Evolutionary conservation across 805 yeast species (phyloP).

Genomic region (Hanseniaspora hatyaiensis): DNA sequence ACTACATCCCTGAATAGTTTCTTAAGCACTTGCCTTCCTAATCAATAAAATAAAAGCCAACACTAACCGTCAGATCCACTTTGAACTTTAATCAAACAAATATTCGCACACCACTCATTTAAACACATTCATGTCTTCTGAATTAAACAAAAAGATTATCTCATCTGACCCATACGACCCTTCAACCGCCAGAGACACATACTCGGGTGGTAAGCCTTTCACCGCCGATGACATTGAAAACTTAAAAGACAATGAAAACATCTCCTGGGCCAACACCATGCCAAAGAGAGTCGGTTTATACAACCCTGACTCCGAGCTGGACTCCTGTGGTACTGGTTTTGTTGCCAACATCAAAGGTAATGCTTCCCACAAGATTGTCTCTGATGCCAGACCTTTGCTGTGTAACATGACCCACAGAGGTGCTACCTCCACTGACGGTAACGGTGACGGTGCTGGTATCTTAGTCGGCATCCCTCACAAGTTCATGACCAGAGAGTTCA

Average conservation of each 20-base stretch:
- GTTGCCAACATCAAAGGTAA: constrained; percentile 86
- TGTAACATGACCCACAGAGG: constrained; percentile 99
- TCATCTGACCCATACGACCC: constrained; percentile 26
- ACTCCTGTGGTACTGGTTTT: constrained; percentile 98
- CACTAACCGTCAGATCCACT: background rate
- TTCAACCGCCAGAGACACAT: constrained; percentile 22
- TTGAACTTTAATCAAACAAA: background rate
- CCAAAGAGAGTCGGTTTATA: constrained; percentile 83
- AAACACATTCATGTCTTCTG: too few species aligned
- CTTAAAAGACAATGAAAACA: constrained; percentile 33
- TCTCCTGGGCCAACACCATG: constrained; percentile 82
- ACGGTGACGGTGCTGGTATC: constrained; percentile 99
- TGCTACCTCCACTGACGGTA: constrained; percentile 92
- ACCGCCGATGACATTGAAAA: constrained; percentile 14
- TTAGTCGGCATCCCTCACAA: constrained; percentile 85
- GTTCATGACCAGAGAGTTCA: constrained; percentile 75
- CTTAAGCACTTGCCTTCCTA: too few species aligned
- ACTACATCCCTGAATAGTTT: too few species aligned
- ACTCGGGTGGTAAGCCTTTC: constrained; percentile 25
- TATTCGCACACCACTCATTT: too few species aligned
- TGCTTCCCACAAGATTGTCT: constrained; percentile 79
- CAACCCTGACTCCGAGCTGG: constrained; percentile 87
- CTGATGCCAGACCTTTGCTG: constrained; percentile 74
- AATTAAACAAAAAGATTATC: constrained; percentile 15
- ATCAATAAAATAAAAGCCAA: too few species aligned